Percentiles rank a stretch among this genome's conserved stretches.
These are phyloP conservation scores for Cytospora piceicola DNA, from an alignment of 2,329 filamentous ascomycete species.

Conservation along the genomic window DNA sequence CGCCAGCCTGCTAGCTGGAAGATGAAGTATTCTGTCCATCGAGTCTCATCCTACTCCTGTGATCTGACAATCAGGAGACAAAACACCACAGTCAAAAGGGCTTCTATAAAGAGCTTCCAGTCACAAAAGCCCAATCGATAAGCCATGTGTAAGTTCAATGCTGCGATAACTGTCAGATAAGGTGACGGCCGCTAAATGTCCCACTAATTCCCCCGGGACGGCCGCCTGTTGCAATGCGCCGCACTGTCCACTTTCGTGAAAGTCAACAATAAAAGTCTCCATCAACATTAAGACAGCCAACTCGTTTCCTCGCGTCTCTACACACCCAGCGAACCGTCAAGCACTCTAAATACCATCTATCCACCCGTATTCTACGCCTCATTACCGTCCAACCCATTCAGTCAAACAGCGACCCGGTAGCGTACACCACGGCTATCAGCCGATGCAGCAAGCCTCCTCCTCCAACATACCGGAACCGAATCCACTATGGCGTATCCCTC, in stretches of 20 bases:
- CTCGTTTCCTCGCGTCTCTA: neutral
- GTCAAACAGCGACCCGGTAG: neutral
- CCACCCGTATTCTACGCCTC: neutral
- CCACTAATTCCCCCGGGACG: neutral
- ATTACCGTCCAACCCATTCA: neutral
- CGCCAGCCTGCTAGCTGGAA: slow-evolving; percentile 24
- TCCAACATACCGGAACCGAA: neutral
- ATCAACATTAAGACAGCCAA: neutral
- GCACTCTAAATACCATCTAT: neutral
- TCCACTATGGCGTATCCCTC: slow-evolving; percentile 31
- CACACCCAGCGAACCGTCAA: neutral
- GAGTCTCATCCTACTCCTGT: slow-evolving; percentile 7
- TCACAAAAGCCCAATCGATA: slow-evolving; percentile 23
- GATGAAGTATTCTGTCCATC: slow-evolving; percentile 28
- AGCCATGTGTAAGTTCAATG: slow-evolving; percentile 13
- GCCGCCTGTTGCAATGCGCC: slow-evolving; percentile 19
- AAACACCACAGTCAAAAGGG: neutral
- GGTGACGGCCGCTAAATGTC: neutral
- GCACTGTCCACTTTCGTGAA: slow-evolving; percentile 24
- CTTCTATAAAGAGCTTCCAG: neutral
- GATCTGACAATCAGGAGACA: neutral
- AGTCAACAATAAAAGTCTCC: slow-evolving; percentile 4
- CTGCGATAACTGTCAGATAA: slow-evolving; percentile 23
- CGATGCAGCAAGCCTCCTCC: neutral
- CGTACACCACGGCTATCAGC: neutral